Evolutionary conservation across 1,139 yeast genomes (phyloP), one percentile per base, ranked within the genome.

Genomic region (Pneumocystis oryctolagi): DNA sequence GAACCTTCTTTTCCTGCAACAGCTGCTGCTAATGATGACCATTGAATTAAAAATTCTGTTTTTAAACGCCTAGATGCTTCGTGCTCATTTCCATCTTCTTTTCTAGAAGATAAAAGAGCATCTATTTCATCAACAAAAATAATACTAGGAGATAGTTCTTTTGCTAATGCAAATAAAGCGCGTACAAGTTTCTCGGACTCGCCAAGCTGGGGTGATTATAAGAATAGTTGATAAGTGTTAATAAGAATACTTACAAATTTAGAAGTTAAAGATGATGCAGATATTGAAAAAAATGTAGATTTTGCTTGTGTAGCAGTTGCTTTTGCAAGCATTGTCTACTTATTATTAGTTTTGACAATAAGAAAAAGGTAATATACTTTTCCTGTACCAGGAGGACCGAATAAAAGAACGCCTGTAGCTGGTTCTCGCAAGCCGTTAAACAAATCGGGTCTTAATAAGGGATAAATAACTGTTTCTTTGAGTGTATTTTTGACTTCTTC

Each of bases 381-480:
- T 67, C 98, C 98, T 0, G 98, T 92, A 25, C 98, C 98, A 0
- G 98, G 98, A 0, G 98, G 98, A 0, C 98, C 98, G 77, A 92
- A 92, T 40, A 92, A 76, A 34, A 92, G 77, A 96, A 92, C 90
- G 8, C 98, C 98, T 67, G 96, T 77, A 0, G 96, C 95, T 0
- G 98, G 98, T 73, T 92, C 97, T 68, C 98, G 79, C 64, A 92
- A 77, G 0, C 98, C 98, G 61, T 84, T 81, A 71, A 92, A 92
- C 66, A 92, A 77, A 73, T 92, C 98, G 0, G 98, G 98, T 61
- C 97, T 79, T 68, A 92, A 76, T 72, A 92, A 90, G 39, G 98
- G 98, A 73, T 92, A 90, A 20, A 92, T 97, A 5, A 92, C 98
- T 0, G 98, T 92, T 72, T 92, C 98, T 71, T 92, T 92, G 64